Evolutionary conservation across 1,139 yeast genomes (phyloP).

Genomic region (Geotrichum phurueaensis): DNA sequence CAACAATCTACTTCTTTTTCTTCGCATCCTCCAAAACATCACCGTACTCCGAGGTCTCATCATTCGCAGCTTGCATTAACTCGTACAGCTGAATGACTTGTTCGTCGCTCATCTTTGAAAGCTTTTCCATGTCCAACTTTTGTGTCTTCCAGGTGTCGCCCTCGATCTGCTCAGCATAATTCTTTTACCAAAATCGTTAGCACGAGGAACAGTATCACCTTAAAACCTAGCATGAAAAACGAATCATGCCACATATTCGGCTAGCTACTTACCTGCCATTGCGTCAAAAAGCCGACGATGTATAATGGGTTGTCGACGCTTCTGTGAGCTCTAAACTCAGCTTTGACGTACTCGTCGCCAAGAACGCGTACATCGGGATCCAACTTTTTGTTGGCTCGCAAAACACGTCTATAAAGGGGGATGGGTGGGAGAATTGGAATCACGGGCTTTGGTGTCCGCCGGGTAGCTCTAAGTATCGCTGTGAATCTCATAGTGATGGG

Average conservation of each 20-base stretch:
- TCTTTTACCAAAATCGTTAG: constrained; percentile 15
- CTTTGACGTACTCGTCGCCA: constrained; percentile 85
- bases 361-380: constrained; percentile 56
- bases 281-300: constrained; percentile 84
- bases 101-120: constrained; percentile 84
- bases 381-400: constrained; percentile 69
- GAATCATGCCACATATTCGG: background rate
- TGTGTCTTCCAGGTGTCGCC: constrained; percentile 76
- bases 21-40: constrained; percentile 16
- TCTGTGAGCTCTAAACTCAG: constrained; percentile 85
- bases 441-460: constrained; percentile 51
- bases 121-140: constrained; percentile 55
- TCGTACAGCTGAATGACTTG: constrained; percentile 78
- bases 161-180: constrained; percentile 64
- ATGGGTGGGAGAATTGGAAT: constrained; percentile 76
- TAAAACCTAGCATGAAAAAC: background rate
- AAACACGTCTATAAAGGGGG: constrained; percentile 62
- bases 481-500: constrained; percentile 47
- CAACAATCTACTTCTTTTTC: background rate
- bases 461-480: constrained; percentile 44
- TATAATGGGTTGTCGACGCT: constrained; percentile 81
- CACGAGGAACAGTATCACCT: background rate
- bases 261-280: constrained; percentile 63
- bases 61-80: constrained; percentile 58
- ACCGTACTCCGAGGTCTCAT: constrained; percentile 31